Evolutionary conservation across 805 yeast species (phyloP), one percentile per base, ranked within the genome.

Genomic region (Kuraishia cidri): DNA sequence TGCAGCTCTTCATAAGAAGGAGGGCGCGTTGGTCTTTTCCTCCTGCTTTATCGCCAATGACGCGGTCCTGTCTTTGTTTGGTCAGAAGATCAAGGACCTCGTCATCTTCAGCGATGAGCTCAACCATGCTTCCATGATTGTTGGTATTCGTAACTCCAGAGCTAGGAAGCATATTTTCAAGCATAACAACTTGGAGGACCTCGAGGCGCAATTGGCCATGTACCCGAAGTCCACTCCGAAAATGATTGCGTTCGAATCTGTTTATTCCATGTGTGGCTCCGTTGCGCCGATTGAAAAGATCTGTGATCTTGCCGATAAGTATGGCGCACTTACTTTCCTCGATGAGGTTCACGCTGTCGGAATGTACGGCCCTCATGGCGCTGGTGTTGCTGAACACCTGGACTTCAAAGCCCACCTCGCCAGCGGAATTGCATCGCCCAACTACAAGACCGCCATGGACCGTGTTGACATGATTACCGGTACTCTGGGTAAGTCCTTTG

Each of bases 331-430:
- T 47, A 92, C 99, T 20, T 92, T 92, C 60, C 67, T 92, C 56
- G 99, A 92, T 57, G 99, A 92, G 60, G 99, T 92, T 24, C 99
- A 92, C 52, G 97, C 98, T 23, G 97, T 92, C 30, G 99, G 99
- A 35, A 73, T 92, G 79, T 92, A 92, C 54, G 99, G 99, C 48
- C 97, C 99, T 38, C 95, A 84, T 49, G 99, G 99, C 53, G 98
- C 96, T 22, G 99, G 99, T 63, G 97, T 92, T 35, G 96, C 97
- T 30, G 99, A 92, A 60, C 98, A 92, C 56, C 67, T 82, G 48
- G 85, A 92, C 60, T 92, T 87, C 47, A 84, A 84, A 30, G 76
- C 78, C 35, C 94, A 90, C 54, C 73, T 84, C 50, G 54, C 64
- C 37, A 57, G 77, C 11, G 92, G 92, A 43, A 62, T 75, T 44